These are phyloP conservation scores for Penicillium janthinellum DNA, from an alignment of 2,329 filamentous ascomycete species.

Conservation along the genomic window DNA sequence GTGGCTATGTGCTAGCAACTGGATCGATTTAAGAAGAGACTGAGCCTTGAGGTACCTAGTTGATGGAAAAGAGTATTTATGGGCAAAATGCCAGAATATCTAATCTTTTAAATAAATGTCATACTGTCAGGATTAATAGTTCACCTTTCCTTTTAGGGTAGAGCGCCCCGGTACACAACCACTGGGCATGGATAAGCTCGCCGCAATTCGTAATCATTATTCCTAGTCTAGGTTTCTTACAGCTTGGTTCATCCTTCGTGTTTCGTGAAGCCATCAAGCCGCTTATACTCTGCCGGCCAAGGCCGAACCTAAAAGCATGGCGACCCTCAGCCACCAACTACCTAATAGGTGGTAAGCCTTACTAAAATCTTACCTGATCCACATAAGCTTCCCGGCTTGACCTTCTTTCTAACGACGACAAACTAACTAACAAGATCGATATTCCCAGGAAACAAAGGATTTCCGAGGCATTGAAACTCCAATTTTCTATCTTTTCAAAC, in stretches of 20 bases:
- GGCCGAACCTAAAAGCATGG: not conserved
- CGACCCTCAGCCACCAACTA: not conserved
- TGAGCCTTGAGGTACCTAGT: too few species aligned
- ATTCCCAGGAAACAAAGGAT: not conserved
- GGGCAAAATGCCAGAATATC: too few species aligned
- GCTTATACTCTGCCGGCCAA: not conserved
- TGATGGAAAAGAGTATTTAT: too few species aligned
- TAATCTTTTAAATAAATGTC: too few species aligned
- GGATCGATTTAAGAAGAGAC: not conserved
- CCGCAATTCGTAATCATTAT: too few species aligned
- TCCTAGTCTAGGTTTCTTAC: too few species aligned
- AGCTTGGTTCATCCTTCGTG: not conserved
- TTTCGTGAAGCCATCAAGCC: not conserved
- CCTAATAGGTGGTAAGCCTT: not conserved
- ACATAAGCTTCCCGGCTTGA: not conserved
- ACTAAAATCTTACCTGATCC: not conserved
- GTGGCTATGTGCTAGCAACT: conserved; percentile 49
- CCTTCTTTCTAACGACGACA: not conserved
- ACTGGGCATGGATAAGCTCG: too few species aligned
- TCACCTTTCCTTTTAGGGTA: too few species aligned
- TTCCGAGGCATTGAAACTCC: not conserved
- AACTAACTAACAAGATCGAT: not conserved
- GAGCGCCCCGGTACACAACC: too few species aligned
- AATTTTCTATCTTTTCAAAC: not conserved
- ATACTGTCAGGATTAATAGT: too few species aligned